Conservation (phyloP, 2,329 filamentous ascomycete species). For the Alternaria consortialis region DNA sequence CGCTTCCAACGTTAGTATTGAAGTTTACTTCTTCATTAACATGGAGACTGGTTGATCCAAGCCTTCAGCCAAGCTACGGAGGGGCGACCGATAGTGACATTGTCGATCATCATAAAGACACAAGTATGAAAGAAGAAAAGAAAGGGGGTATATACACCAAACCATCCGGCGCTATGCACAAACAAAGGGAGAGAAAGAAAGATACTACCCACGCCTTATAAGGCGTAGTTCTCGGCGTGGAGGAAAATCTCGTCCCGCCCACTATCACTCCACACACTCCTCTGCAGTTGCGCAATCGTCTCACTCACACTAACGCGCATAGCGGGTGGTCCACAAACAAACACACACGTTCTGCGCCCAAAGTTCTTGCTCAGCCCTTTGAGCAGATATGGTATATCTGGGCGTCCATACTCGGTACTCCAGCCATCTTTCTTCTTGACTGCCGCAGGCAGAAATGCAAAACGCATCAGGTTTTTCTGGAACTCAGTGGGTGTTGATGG, state of each 20-base stretch:
- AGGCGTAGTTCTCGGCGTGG: conserved; percentile 93
- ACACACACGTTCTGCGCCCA: conserved; percentile 84
- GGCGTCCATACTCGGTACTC: conserved; percentile 91
- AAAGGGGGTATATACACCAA: conserved; percentile 33
- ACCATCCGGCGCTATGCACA: conserved; percentile 42
- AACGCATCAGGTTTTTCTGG: conserved; percentile 89
- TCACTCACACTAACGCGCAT: conserved; percentile 91
- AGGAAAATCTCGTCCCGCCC: conserved; percentile 88
- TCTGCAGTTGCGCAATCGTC: conserved; percentile 83
- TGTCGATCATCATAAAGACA: conserved; percentile 20
- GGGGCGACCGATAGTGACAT: conserved; percentile 5
- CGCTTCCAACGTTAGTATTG: neutral
- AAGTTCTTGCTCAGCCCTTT: conserved; percentile 83
- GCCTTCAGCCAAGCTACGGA: neutral
- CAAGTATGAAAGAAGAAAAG: conserved; percentile 13
- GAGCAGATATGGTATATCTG: conserved; percentile 87
- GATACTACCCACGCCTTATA: conserved; percentile 59
- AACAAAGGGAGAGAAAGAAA: conserved; percentile 15
- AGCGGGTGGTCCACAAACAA: conserved; percentile 86
- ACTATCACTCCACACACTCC: conserved; percentile 80
- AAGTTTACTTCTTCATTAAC: conserved; percentile 1
- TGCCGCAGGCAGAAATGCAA: conserved; percentile 75
- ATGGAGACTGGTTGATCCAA: neutral
- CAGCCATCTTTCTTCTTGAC: conserved; percentile 73
- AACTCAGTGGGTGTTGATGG: conserved; percentile 85